Evolutionary conservation across 371 early-diverging fungal genomes (phyloP).

Genomic region (Mortierella polycephala): DNA sequence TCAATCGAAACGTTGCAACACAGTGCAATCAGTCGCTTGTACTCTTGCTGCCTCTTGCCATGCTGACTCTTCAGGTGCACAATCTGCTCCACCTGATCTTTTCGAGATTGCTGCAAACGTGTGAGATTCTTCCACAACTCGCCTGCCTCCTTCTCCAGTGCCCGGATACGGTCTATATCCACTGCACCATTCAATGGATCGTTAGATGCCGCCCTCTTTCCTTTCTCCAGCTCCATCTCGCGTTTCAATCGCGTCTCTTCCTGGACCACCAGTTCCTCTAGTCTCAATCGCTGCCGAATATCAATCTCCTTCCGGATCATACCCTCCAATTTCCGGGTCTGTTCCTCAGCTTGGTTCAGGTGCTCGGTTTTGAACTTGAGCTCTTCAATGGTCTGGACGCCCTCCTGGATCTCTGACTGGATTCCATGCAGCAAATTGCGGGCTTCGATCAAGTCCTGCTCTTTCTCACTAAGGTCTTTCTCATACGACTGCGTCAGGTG

Average conservation of each 20-base stretch:
- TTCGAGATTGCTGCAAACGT: constrained; percentile 31
- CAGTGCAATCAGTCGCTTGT: constrained; percentile 78
- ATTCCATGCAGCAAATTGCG: constrained; percentile 43
- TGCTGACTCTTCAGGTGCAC: constrained; percentile 50
- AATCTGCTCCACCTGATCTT: constrained; percentile 48
- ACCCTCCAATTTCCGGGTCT: constrained; percentile 31
- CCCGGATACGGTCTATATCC: constrained; percentile 13
- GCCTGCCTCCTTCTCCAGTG: constrained; percentile 36
- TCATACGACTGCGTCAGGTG: constrained; percentile 51
- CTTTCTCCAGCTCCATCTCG: constrained; percentile 24
- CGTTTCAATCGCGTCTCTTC: constrained; percentile 29
- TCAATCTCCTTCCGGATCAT: constrained; percentile 48
- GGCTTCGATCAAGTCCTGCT: constrained; percentile 63
- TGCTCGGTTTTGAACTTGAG: constrained; percentile 32
- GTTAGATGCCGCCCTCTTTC: not conserved
- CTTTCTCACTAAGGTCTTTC: constrained; percentile 65
- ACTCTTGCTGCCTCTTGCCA: constrained; percentile 57
- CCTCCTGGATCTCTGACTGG: constrained; percentile 45
- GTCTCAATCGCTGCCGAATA: constrained; percentile 42
- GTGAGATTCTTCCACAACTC: constrained; percentile 21
- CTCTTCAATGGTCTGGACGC: constrained; percentile 30
- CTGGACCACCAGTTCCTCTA: constrained; percentile 25
- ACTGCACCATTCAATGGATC: not conserved
- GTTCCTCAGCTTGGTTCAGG: constrained; percentile 35
- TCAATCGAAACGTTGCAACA: constrained; percentile 78